These are phyloP conservation scores for Eruca vesicaria DNA, from an alignment of 441 rosid species.

Conservation along the genomic window DNA sequence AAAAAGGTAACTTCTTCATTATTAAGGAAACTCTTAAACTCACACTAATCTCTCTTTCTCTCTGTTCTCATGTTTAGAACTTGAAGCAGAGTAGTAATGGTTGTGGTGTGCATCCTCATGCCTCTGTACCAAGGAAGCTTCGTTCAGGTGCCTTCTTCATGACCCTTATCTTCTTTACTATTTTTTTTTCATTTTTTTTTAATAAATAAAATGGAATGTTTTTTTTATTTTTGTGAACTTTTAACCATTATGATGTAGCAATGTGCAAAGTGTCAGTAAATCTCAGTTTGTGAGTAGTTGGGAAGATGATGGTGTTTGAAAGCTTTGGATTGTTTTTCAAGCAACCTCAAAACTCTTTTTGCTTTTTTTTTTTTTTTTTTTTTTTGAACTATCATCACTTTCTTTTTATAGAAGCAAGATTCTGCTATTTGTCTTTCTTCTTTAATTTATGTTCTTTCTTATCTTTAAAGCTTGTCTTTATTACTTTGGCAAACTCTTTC, in stretches of 20 bases:
- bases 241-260: slow-evolving; percentile 9
- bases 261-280: slow-evolving; percentile 24
- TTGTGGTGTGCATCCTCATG: slow-evolving; percentile 52
- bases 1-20: slow-evolving; percentile 48
- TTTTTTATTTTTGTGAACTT: not conserved
- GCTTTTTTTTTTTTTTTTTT: slow-evolving; percentile 26
- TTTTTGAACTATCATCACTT: slow-evolving; percentile 31
- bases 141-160: slow-evolving; percentile 71
- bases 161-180: not conserved
- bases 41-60: not conserved
- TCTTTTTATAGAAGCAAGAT: slow-evolving; percentile 59
- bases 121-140: slow-evolving; percentile 89
- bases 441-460: slow-evolving; percentile 23
- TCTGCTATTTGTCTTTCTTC: slow-evolving; percentile 42
- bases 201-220: not conserved
- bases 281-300: slow-evolving; percentile 41
- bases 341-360: slow-evolving; percentile 46
- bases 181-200: not conserved
- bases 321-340: slow-evolving; percentile 53
- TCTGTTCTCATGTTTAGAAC: slow-evolving; percentile 32
- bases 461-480: slow-evolving; percentile 31
- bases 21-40: not conserved
- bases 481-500: slow-evolving; percentile 34
- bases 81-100: slow-evolving; percentile 50
- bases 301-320: slow-evolving; percentile 50